Evolutionary conservation across 352 stramenopile species (phyloP), one percentile per base, ranked within the genome.

Genomic region (Phytophthora hibernalis): DNA sequence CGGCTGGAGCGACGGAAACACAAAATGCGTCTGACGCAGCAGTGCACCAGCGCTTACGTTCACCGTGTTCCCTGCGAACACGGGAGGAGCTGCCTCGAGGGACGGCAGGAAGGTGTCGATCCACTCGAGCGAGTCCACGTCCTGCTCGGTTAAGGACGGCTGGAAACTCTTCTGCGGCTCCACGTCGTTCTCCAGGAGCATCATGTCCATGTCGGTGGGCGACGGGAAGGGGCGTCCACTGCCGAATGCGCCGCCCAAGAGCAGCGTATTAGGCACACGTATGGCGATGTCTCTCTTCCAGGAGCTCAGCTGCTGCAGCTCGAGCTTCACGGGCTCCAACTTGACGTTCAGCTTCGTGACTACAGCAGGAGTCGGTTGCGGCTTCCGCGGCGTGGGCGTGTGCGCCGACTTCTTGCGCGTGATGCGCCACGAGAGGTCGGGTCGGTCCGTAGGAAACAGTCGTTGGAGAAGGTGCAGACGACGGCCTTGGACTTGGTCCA

Each of bases 381-480:
- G 20, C 35, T 65, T 74, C 12, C 54, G 61, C 2, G 54, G 49
- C 28, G 37, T 62, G 40, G 26, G 54, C 28, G 35, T 67, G 59
- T 73, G 66, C 48, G 76, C 60, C 15, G 81, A 85, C 67, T 88
- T 91, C 68, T 92, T 92, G 58, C 83, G 83, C 40, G 72, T 77
- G 65, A 92, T 92, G 45, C 72, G 80, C 77, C 79, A 85, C 35
- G 71, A 49, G 35, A 87, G 73, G 9, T 87, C 79, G 11, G 77
- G 77, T 20, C 77, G 72, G 59, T 92, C 83, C 81, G 81, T 15
- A 86, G 48, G 53, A 92, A 92, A 58, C 61, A 85, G 18, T 85
- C 74, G 75, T 91, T 90, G 24, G 79, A 89, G 57, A 92, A 92
- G 50, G 83, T 92, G 77, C 83, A 92, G 45, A 90, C 77, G 47